These are phyloP conservation scores for Cyclanthera cordifolia DNA, from an alignment of 306 rosid genomes.

Conservation along the genomic window DNA sequence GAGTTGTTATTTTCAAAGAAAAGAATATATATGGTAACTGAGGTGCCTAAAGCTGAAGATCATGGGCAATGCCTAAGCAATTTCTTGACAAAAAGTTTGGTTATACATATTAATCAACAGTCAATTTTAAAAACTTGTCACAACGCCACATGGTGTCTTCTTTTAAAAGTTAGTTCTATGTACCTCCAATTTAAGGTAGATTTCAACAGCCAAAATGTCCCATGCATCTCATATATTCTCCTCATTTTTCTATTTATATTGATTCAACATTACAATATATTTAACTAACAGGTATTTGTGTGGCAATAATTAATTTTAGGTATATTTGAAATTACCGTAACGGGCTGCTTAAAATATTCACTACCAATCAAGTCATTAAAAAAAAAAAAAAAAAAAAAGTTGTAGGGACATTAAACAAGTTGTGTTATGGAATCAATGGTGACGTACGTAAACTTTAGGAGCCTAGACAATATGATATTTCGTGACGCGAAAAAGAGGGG, in stretches of 20 bases:
- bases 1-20: slow-evolving; percentile 5
- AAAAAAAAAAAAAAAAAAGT: no score
- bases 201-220: background rate
- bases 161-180: background rate
- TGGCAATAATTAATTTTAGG: no score
- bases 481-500: background rate
- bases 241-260: background rate
- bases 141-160: background rate
- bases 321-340: background rate
- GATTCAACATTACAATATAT: no score
- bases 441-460: background rate
- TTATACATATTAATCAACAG: slow-evolving; percentile 6
- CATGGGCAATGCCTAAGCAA: background rate
- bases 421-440: background rate
- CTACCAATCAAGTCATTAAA: no score
- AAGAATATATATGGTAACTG: background rate
- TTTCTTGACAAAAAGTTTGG: background rate
- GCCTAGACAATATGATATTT: background rate
- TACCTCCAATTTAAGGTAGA: background rate
- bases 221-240: background rate
- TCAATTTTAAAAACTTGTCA: background rate
- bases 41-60: background rate
- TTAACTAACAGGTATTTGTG: no score
- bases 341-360: background rate
- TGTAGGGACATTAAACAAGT: background rate